A percentile compares a stretch with the other conserved stretches of the same genome.
Evolutionary conservation across 257 asterid species (phyloP).

Genomic region (Solanum peruvianum): DNA sequence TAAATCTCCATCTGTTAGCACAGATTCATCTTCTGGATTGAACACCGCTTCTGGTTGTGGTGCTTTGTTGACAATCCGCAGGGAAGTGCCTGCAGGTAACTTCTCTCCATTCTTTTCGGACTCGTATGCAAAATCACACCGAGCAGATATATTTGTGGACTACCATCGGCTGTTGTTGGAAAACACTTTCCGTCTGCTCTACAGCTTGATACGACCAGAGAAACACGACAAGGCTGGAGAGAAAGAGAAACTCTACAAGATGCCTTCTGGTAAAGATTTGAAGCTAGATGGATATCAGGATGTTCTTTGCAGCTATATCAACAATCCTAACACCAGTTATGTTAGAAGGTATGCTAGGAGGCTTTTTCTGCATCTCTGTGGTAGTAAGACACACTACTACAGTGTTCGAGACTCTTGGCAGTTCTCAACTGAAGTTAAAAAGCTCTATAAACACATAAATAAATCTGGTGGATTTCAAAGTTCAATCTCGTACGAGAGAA

Average conservation of each 20-base stretch:
- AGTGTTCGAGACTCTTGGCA: constrained; percentile 96
- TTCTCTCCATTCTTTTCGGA: constrained; percentile 93
- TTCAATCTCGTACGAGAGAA: constrained; percentile 80
- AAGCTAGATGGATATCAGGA: constrained; percentile 97
- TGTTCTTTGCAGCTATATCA: constrained; percentile 92
- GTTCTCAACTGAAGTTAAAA: constrained; percentile 79
- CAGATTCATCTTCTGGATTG: constrained; percentile 46
- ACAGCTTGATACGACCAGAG: constrained; percentile 95
- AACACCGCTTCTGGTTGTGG: constrained; percentile 87
- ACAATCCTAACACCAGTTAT: constrained; percentile 73
- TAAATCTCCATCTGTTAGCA: constrained; percentile 55
- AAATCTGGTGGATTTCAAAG: constrained; percentile 93
- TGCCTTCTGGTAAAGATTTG: constrained; percentile 65
- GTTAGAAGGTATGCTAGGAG: constrained; percentile 96
- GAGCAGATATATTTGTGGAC: constrained; percentile 85
- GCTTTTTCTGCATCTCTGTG: constrained; percentile 91
- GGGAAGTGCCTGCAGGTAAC: constrained; percentile 97
- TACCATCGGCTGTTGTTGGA: constrained; percentile 77
- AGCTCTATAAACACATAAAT: constrained; percentile 76
- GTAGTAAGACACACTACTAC: constrained; percentile 96
- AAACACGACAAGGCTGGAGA: constrained; percentile 94
- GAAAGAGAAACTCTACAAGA: constrained; percentile 63
- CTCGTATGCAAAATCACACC: constrained; percentile 91
- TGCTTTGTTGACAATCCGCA: constrained; percentile 65
- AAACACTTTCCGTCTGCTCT: constrained; percentile 82